Evolutionary conservation across 495 filamentous ascomycete genomes (phyloP), one percentile per base, ranked within the genome.

Genomic region (Pseudevernia furfuracea): DNA sequence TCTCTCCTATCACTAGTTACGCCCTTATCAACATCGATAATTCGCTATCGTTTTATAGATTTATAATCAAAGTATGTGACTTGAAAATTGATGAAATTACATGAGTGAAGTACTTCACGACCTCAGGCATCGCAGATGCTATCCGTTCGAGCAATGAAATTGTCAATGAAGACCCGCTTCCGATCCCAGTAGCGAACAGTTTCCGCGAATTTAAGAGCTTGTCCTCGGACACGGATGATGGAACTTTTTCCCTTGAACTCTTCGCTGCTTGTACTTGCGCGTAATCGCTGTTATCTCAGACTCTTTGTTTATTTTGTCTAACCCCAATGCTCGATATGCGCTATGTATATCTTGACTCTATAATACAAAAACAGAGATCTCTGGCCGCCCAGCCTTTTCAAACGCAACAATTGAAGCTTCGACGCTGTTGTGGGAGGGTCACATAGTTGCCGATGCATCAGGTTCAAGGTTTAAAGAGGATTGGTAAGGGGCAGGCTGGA

Each of bases 261-360:
- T 5, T 36, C 66, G 58, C 28, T 46, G 46, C 56, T 72, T 63
- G 57, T 60, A 58, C 61, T 71, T 71, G 55, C 67, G 63, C n/a
- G 70, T 66, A 37, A 74, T 68, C n/a, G 71, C 69, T 66, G 61
- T 64, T 69, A 74, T 74, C 61, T 74, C 72, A 4, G 61, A 7
- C 60, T 68, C 62, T 64, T 74, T 72, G 36, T 68, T 63, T 10
- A 72, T 74, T 62, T 70, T 74, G 57, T 74, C 70, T 19, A 66
- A 39, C 67, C 63, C 72, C 69, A 74, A 44, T 64, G 61, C 48
- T 57, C 68, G 32, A 74, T 69, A n/a, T 65, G 69, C 49, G 57
- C 67, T 62, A 70, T 71, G 59, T 71, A 74, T 58, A 67, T 66
- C n/a, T 58, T 68, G 10, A 30, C 21, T 23, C 66, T 68, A n/a